Conservation (phyloP, 2,329 filamentous ascomycete genomes). For the Stemphylium lycopersici region DNA sequence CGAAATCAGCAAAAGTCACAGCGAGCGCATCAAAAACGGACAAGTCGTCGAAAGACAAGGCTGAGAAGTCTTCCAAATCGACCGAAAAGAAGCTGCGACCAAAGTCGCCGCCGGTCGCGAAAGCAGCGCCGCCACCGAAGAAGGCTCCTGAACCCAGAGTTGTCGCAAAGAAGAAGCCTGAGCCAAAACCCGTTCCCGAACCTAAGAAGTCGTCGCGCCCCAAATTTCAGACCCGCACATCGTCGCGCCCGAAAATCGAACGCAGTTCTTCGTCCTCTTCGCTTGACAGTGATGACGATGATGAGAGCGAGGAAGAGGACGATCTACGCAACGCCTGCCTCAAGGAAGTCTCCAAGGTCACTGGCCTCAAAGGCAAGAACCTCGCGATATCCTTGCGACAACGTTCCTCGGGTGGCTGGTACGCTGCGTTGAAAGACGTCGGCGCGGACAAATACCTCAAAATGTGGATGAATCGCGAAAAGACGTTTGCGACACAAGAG, state of each 20-base stretch:
- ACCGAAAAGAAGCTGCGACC: slow-evolving; percentile 13
- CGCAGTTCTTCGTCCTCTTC: slow-evolving; percentile 6
- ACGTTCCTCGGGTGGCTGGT: slow-evolving; percentile 30
- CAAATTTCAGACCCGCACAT: slow-evolving; percentile 6
- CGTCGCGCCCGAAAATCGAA: slow-evolving; percentile 11
- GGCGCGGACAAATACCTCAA: slow-evolving; percentile 37
- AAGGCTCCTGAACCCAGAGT: slow-evolving; percentile 10
- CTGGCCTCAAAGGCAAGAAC: slow-evolving; percentile 29
- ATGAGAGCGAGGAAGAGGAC: slow-evolving; percentile 5
- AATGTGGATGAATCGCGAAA: slow-evolving; percentile 40
- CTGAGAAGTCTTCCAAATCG: slow-evolving; percentile 6
- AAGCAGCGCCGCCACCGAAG: slow-evolving; percentile 8
- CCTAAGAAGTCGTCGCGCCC: slow-evolving; percentile 8
- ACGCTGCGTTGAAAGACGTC: slow-evolving; percentile 34
- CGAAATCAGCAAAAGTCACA: slow-evolving; percentile 9
- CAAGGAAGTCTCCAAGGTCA: slow-evolving; percentile 24
- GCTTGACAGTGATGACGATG: slow-evolving; percentile 6
- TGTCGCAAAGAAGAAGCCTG: slow-evolving; percentile 5
- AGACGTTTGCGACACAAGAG: slow-evolving; percentile 28
- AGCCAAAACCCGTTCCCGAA: slow-evolving; percentile 6
- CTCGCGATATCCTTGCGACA: slow-evolving; percentile 31
- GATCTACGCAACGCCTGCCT: slow-evolving; percentile 14
- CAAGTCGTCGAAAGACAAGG: slow-evolving; percentile 8
- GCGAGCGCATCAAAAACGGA: slow-evolving; percentile 3
- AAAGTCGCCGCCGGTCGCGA: slow-evolving; percentile 12